Conservation (phyloP, 768 basidiomycete genomes). For the Tylopilus felleus region DNA sequence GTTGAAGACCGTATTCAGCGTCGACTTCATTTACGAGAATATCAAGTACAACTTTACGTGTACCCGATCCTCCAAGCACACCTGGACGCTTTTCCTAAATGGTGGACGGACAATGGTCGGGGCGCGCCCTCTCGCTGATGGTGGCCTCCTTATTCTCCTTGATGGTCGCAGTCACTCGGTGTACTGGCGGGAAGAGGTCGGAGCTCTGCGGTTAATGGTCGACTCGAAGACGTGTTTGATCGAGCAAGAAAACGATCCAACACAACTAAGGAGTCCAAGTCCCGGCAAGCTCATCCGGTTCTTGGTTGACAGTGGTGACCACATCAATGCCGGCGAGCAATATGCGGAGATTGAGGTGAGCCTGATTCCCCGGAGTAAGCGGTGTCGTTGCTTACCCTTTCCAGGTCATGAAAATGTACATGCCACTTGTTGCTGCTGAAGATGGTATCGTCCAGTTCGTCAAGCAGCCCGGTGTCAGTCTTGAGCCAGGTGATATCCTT, state of each 20-base stretch:
- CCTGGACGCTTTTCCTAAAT: constrained; percentile 95
- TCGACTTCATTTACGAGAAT: constrained; percentile 98
- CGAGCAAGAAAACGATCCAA: constrained; percentile 99
- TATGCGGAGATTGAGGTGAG: constrained; percentile 97
- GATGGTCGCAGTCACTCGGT: constrained; percentile 95
- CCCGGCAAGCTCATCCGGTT: constrained; percentile 95
- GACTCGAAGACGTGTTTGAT: constrained; percentile 98
- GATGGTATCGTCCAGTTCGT: constrained; percentile 93
- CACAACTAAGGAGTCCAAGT: constrained; percentile 91
- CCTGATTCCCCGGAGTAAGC: not conserved
- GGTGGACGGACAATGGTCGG: constrained; percentile 92
- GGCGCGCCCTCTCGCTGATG: constrained; percentile 89
- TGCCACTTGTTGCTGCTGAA: constrained; percentile 93
- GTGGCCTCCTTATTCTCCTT: constrained; percentile 86
- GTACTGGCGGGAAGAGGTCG: constrained; percentile 98
- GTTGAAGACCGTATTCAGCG: constrained; percentile 92
- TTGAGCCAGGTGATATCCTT: constrained; percentile 95
- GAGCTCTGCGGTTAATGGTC: constrained; percentile 86
- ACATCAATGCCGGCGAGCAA: constrained; percentile 92
- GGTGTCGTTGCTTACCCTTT: constrained; percentile 1
- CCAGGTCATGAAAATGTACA: constrained; percentile 99
- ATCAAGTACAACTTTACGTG: constrained; percentile 94
- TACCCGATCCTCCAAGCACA: constrained; percentile 81
- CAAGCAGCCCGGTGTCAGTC: constrained; percentile 96
- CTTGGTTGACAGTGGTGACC: constrained; percentile 95